Evolutionary conservation across 192 early-diverging fungal genomes (phyloP).

Genomic region (Cladochytrium replicatum): DNA sequence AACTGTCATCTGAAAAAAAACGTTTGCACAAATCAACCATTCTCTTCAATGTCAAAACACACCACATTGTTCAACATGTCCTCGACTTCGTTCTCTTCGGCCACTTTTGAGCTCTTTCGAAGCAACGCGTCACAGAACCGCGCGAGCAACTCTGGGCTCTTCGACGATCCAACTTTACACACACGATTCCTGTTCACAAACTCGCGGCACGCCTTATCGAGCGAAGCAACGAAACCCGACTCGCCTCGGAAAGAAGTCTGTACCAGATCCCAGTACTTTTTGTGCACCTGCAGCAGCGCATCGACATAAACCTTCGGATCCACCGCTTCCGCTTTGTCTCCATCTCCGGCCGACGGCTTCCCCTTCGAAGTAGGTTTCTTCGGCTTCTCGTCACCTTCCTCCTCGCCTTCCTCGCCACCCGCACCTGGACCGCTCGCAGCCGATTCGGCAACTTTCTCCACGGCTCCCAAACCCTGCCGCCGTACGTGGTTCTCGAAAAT

Average conservation of each 20-base stretch:
- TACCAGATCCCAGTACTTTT: constrained; percentile 72
- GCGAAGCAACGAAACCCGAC: constrained; percentile 74
- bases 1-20: constrained; percentile 63
- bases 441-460: constrained; percentile 59
- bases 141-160: constrained; percentile 83
- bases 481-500: constrained; percentile 71
- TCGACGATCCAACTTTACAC: constrained; percentile 55
- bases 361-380: constrained; percentile 15
- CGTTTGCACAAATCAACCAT: not conserved
- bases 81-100: constrained; percentile 63
- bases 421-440: constrained; percentile 19
- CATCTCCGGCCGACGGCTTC: constrained; percentile 9
- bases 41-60: constrained; percentile 20
- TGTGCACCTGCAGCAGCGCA: constrained; percentile 76
- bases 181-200: constrained; percentile 88
- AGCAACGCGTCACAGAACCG: constrained; percentile 84
- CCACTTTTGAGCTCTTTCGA: constrained; percentile 69
- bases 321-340: no score
- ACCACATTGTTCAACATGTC: constrained; percentile 65
- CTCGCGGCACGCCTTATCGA: constrained; percentile 89
- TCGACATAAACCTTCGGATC: constrained; percentile 82
- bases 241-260: constrained; percentile 72
- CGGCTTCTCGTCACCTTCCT: constrained; percentile 23
- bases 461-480: constrained; percentile 65
- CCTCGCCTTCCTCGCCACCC: constrained; percentile 19